A percentile compares a stretch with the other conserved stretches of the same genome.
These are phyloP conservation scores for Suzukiozyma palmioleophila DNA, from an alignment of 1,139 yeast species.

Conservation along the genomic window DNA sequence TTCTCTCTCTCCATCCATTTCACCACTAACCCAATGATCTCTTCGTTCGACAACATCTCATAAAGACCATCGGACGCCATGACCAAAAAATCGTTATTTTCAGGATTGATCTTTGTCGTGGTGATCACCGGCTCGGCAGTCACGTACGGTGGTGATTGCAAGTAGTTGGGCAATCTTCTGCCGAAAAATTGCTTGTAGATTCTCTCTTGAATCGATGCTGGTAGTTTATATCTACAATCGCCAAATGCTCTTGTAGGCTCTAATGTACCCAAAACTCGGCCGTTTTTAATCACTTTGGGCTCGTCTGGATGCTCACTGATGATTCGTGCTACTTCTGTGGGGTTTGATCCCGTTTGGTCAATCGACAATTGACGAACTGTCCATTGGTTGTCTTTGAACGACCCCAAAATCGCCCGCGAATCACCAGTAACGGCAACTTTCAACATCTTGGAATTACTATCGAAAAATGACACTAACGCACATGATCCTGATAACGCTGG, in stretches of 20 bases:
- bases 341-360: constrained; percentile 94
- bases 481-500: constrained; percentile 97
- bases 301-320: constrained; percentile 90
- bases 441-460: constrained; percentile 63
- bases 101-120: constrained; percentile 69
- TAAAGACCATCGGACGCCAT: constrained; percentile 94
- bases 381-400: constrained; percentile 71
- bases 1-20: constrained; percentile 87
- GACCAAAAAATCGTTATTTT: constrained; percentile 78
- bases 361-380: constrained; percentile 80
- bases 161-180: constrained; percentile 70
- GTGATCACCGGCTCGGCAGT: constrained; percentile 95
- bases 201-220: constrained; percentile 66
- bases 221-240: constrained; percentile 87
- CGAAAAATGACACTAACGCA: constrained; percentile 83
- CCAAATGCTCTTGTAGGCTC: constrained; percentile 98
- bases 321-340: constrained; percentile 80
- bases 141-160: constrained; percentile 91
- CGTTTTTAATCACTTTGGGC: constrained; percentile 75
- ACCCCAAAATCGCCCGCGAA: constrained; percentile 86
- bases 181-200: constrained; percentile 80
- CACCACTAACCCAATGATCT: constrained; percentile 86
- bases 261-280: constrained; percentile 88
- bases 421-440: constrained; percentile 97
- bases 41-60: constrained; percentile 89